Conservation (phyloP, 768 basidiomycete species). For the Tremella mesenterica region DNA sequence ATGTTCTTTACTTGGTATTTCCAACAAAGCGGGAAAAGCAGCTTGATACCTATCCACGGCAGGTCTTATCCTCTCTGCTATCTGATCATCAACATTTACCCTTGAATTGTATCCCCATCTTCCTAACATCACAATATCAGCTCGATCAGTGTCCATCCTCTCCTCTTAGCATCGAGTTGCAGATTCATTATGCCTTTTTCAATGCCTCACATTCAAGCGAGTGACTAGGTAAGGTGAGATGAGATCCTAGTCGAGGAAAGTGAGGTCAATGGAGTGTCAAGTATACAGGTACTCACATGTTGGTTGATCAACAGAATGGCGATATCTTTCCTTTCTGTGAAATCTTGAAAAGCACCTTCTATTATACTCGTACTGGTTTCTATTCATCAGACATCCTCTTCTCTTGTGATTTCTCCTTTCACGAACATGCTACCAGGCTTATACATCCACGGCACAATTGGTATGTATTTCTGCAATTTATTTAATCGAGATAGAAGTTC, state of each 20-base stretch:
- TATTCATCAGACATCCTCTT: slow-evolving; percentile 46
- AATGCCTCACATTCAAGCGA: too few relatives aligned
- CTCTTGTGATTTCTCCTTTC: too few relatives aligned
- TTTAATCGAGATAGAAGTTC: too few relatives aligned
- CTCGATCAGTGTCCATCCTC: background rate
- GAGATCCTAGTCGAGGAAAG: background rate
- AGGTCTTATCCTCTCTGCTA: slow-evolving; percentile 94
- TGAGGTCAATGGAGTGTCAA: too few relatives aligned
- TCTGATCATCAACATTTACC: slow-evolving; percentile 52
- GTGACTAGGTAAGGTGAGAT: background rate
- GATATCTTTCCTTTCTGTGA: slow-evolving; percentile 86
- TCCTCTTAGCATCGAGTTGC: background rate
- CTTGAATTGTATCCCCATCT: too few relatives aligned
- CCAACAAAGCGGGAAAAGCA: slow-evolving; percentile 90
- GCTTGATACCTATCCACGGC: slow-evolving; percentile 91
- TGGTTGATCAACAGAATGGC: slow-evolving; percentile 97
- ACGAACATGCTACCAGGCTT: too few relatives aligned
- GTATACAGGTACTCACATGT: slow-evolving; percentile 81
- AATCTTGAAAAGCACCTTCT: slow-evolving; percentile 87
- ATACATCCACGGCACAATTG: too few relatives aligned
- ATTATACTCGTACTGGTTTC: slow-evolving; percentile 86
- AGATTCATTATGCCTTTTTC: background rate
- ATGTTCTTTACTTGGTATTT: slow-evolving; percentile 97
- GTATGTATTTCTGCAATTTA: too few relatives aligned
- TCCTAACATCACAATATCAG: too few relatives aligned